Conservation (phyloP, 768 basidiomycete species). For the Pulveroboletus ravenelii region DNA sequence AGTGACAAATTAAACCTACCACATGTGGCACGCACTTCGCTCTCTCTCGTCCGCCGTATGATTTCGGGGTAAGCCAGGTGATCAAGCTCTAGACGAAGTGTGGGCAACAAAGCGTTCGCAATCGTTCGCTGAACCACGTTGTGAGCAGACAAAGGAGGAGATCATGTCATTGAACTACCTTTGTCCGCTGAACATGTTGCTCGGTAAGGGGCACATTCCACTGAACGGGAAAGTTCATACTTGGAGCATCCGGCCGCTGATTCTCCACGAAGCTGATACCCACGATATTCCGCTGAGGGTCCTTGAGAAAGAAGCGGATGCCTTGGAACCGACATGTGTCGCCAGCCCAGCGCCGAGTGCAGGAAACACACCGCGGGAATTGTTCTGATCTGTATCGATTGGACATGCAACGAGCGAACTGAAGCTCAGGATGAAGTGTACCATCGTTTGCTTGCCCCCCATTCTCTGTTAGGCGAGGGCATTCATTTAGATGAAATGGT, state of each 20-base stretch:
- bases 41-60: slow-evolving; percentile 71
- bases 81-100: slow-evolving; percentile 56
- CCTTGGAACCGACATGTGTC: slow-evolving; percentile 85
- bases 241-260: slow-evolving; percentile 51
- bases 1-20: slow-evolving; percentile 43
- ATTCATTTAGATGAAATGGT: slow-evolving; percentile 8
- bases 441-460: slow-evolving; percentile 27
- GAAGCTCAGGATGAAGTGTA: slow-evolving; percentile 58
- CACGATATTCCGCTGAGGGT: slow-evolving; percentile 51
- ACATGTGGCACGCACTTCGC: slow-evolving; percentile 79
- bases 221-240: slow-evolving; percentile 53
- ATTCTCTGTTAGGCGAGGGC: slow-evolving; percentile 27
- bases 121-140: slow-evolving; percentile 50
- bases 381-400: slow-evolving; percentile 66
- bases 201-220: slow-evolving; percentile 62
- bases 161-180: slow-evolving; percentile 39
- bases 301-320: slow-evolving; percentile 74
- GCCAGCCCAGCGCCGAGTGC: slow-evolving; percentile 82
- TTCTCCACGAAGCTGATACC: slow-evolving; percentile 69
- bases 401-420: slow-evolving; percentile 82
- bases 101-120: slow-evolving; percentile 63
- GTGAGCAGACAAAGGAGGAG: slow-evolving; percentile 6
- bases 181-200: slow-evolving; percentile 51
- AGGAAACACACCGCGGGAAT: slow-evolving; percentile 79
- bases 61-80: slow-evolving; percentile 56